Base-by-base conservation (phyloP, 768 basidiomycete genomes). In the Pisolithus tinctorius region DNA sequence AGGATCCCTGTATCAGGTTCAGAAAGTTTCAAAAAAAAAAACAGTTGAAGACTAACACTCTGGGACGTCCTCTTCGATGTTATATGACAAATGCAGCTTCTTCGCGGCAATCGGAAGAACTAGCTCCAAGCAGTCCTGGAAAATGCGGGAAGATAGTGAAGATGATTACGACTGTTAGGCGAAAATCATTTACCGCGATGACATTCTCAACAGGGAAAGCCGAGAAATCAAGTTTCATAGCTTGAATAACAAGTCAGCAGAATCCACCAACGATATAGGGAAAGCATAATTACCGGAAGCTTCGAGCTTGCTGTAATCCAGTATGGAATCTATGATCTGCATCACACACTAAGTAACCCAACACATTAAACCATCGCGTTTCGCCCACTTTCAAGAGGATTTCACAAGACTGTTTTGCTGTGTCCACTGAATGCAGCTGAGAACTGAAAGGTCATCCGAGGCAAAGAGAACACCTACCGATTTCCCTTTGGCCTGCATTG, bases 251-350 rank as follows among this genome's bases (percentile, higher is more conserved):
- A 4, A 20, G 14, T 50, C 25, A n/a, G 17, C n/a, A 42, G 34
- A 42, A 3, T 7, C n/a, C 30, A 14, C 2, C 1, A 23, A n/a
- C n/a, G 13, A 34, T 10, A 27, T 46, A 16, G 30, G 6, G 37
- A 26, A 23, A 10, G 46, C 1, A 44, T 36, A 52, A 62, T 45
- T 58, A 80, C 83, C 83, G 45, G 83, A 86, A 17, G 85, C 86
- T 62, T 88, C 86, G 2, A 87, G 69, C 62, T 88, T 88, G 66
- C 84, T 86, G 66, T 87, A 88, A 60, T 88, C 86, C 56, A 88
- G 65, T 45, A 88, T 85, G 2, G 83, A 84, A 63, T 87, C 84
- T 58, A 88, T 88, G 62, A 88, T 87, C 83, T 86, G 49, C 10
- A 45, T 31, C 4, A 13, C n/a, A 14, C 17, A 36, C 9, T 29